Evolutionary conservation across 495 filamentous ascomycete genomes (phyloP).

Genomic region (Xeromyces bisporus): DNA sequence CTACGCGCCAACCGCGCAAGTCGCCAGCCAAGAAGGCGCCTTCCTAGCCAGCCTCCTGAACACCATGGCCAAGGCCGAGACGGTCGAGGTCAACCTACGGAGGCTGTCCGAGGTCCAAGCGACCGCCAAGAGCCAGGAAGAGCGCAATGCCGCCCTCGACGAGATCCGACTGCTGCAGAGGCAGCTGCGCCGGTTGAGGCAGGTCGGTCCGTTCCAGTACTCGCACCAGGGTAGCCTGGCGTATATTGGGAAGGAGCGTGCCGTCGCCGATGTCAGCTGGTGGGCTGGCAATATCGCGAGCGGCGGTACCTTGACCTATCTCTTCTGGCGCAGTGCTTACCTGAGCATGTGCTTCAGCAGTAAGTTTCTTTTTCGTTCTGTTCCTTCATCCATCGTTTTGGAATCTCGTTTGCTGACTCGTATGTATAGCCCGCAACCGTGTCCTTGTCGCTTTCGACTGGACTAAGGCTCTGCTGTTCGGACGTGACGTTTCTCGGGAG

Average conservation of each 20-base stretch:
- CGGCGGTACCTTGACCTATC: constrained; percentile 63
- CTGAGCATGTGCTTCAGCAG: constrained; percentile 99
- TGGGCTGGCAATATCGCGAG: constrained; percentile 87
- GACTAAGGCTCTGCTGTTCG: constrained; percentile 89
- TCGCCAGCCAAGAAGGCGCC: constrained; percentile 86
- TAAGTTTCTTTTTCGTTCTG: constrained; percentile 31
- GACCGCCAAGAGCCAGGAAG: constrained; percentile 39
- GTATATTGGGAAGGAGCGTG: constrained; percentile 96
- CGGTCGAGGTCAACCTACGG: constrained; percentile 55
- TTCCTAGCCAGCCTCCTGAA: constrained; percentile 95
- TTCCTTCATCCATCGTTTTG: background rate
- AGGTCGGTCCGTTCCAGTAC: constrained; percentile 94
- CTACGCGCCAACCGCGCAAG: constrained; percentile 95
- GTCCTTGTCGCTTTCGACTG: constrained; percentile 86
- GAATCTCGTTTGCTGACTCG: background rate
- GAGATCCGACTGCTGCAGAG: constrained; percentile 76
- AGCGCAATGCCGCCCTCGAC: constrained; percentile 36
- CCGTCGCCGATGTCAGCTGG: constrained; percentile 95
- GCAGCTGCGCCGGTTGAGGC: constrained; percentile 73
- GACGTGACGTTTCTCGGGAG: constrained; percentile 88
- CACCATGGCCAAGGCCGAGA: constrained; percentile 84
- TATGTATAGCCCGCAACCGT: constrained; percentile 58
- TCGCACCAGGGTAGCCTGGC: constrained; percentile 90
- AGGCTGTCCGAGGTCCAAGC: constrained; percentile 45
- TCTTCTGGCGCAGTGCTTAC: constrained; percentile 97